These are phyloP conservation scores for Chalaropsis thielavioides DNA, from an alignment of 2,329 filamentous ascomycete species.

Conservation along the genomic window DNA sequence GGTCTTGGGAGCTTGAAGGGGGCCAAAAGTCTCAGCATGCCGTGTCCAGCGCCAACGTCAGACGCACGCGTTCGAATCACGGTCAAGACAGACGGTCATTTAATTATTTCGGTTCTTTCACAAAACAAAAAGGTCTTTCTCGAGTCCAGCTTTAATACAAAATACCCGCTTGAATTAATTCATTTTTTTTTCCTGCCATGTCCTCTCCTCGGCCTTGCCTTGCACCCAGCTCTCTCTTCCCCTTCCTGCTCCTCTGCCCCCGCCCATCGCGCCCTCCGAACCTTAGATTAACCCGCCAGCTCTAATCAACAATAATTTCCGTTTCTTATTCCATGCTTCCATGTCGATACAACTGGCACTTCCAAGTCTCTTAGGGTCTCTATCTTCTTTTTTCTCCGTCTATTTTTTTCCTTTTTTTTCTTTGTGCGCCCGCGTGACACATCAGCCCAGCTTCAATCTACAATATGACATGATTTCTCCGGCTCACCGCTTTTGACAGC, in stretches of 20 bases:
- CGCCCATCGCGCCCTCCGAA: not conserved
- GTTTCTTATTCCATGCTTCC: not conserved
- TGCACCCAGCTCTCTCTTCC: not conserved
- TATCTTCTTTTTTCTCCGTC: not conserved
- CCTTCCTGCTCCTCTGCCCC: too few species aligned
- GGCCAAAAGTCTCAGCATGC: too few species aligned
- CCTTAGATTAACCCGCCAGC: not conserved
- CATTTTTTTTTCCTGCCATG: not conserved
- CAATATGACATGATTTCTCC: too few species aligned
- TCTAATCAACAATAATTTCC: not conserved
- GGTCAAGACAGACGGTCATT: too few species aligned
- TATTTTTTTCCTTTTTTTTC: not conserved
- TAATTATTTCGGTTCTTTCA: too few species aligned
- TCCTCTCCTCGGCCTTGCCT: not conserved
- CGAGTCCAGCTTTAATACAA: too few species aligned
- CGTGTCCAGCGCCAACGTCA: not conserved
- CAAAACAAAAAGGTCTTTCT: too few species aligned
- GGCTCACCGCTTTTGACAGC: too few species aligned
- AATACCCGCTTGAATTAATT: too few species aligned
- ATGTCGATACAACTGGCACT: not conserved
- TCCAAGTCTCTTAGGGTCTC: not conserved
- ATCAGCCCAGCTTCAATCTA: not conserved
- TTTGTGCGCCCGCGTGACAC: not conserved
- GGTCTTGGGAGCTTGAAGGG: not conserved
- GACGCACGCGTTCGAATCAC: too few species aligned